Base-by-base conservation (phyloP, 805 yeast species). In the Dipodascopsis uninucleata region DNA sequence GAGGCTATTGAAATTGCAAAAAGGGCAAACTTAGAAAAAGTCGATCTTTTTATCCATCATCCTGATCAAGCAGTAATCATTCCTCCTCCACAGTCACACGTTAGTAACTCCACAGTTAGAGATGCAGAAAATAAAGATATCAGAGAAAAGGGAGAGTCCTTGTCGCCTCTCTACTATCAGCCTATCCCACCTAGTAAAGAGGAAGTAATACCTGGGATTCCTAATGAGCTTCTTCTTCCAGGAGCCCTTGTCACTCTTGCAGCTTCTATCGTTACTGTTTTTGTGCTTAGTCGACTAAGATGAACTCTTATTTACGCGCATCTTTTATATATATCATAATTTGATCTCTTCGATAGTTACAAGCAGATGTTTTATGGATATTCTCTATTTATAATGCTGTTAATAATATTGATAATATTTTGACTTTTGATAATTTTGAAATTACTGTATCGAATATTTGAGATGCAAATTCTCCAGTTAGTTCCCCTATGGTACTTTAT, bases 11-110 rank as follows among this genome's bases (percentile, higher is more conserved):
- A 65, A 39, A 72, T 82, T 32, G 71, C 81, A 53, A 68, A 67
- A 41, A 68, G 64, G 41, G 59, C 75, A 25, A 68, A 71, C 6
- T 62, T 67, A 33, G 81, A 77, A 31, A 82, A 83, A 61, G 84
- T 85, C 6, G 94, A 85, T 56, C 64, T 87, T 31, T 77, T 72
- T 54, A 67, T 87, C 33, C 95, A 85, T 61, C 81, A 81, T 58
- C 77, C 81, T 0, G 79, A 80, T 54, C 74, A 74, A 41, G 56
- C 66, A 4, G 61, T 68, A 21, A 66, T 52, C 23, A 37, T 48
- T 28, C 49, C 57, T 12, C 43, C 48, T 9, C 45, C 39, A 12
- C 35, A 41, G 9, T 39, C 51, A 23, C 4, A 58, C n/a, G 18
- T 33, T 23, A 14, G 31, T 36, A 12, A 20, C 39, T 23, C 22